A percentile compares a stretch with the other conserved stretches of the same genome.
Conservation (phyloP, 352 stramenopile species). For the Halophytophthora batemanensis region DNA sequence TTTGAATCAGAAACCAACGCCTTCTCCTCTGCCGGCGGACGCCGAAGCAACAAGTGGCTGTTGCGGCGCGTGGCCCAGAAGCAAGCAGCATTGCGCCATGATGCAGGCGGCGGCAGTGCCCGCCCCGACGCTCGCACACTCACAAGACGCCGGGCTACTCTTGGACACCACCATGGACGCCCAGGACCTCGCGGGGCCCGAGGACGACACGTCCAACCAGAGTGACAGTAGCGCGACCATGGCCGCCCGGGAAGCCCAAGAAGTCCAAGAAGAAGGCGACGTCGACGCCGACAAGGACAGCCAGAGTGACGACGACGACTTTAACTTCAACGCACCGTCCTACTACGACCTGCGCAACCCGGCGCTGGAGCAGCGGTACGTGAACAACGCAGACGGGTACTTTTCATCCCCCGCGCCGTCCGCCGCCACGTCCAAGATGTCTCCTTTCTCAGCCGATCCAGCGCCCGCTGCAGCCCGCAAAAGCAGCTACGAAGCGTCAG, state of each 20-base stretch:
- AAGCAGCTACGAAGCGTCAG: slow-evolving; percentile 1
- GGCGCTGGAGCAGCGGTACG: slow-evolving; percentile 63
- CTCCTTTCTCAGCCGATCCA: slow-evolving; percentile 4
- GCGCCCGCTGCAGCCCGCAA: background rate
- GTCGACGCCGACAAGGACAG: no score
- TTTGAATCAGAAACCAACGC: no score
- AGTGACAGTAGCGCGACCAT: no score
- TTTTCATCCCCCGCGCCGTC: slow-evolving; percentile 44
- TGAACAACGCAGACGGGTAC: slow-evolving; percentile 86
- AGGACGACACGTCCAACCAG: slow-evolving; percentile 22
- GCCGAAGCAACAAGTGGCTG: no score
- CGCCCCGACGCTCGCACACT: no score
- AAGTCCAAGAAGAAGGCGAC: no score
- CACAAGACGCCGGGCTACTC: no score
- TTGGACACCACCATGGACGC: slow-evolving; percentile 6
- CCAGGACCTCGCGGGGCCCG: slow-evolving; percentile 26
- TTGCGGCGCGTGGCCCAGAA: no score
- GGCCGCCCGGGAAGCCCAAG: no score
- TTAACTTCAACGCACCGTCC: slow-evolving; percentile 72
- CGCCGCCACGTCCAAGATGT: slow-evolving; percentile 8
- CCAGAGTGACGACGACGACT: slow-evolving; percentile 74
- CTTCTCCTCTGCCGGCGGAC: no score
- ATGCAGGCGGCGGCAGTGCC: no score
- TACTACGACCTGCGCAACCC: slow-evolving; percentile 85
- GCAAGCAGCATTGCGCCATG: no score